Percentiles rank a stretch among this genome's conserved stretches.
Conservation (phyloP, 1,284 basidiomycete species). For the Neonothopanus nambi region DNA sequence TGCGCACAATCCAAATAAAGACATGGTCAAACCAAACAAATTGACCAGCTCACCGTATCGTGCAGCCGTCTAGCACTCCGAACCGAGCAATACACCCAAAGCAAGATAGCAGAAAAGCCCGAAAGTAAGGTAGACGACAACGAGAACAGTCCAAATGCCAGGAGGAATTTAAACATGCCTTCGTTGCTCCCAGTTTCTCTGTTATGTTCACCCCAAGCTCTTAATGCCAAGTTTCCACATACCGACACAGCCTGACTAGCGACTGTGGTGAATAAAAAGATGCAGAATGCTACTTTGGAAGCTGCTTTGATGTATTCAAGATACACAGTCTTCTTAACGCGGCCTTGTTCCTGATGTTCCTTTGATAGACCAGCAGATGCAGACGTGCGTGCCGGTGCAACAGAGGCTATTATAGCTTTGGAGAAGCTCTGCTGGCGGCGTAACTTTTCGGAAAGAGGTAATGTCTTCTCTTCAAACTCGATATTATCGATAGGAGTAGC, state of each 20-base stretch:
- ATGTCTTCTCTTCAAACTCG: constrained; percentile 21
- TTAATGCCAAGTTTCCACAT: constrained; percentile 68
- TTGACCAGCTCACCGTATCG: constrained; percentile 53
- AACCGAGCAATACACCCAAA: constrained; percentile 82
- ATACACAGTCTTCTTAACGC: constrained; percentile 81
- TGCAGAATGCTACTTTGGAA: constrained; percentile 66
- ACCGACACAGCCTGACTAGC: constrained; percentile 57
- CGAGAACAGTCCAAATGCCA: constrained; percentile 64
- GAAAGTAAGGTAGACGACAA: constrained; percentile 53
- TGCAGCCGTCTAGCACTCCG: constrained; percentile 77
- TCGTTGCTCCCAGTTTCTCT: constrained; percentile 57
- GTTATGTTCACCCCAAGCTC: constrained; percentile 83
- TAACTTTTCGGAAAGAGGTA: constrained; percentile 45
- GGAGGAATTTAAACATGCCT: constrained; percentile 58
- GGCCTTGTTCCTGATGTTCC: constrained; percentile 83
- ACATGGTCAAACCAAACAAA: constrained; percentile 5
- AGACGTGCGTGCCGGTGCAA: constrained; percentile 37
- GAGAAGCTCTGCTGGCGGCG: constrained; percentile 48
- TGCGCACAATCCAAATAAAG: constrained; percentile 24
- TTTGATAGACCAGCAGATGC: constrained; percentile 55
- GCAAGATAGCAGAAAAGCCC: constrained; percentile 56
- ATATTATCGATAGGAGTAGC: constrained; percentile 37
- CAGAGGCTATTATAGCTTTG: constrained; percentile 46
- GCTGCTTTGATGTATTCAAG: constrained; percentile 79
- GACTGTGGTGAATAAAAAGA: constrained; percentile 65